phyloP scores from a whole-genome alignment of 345 rosid genomes.

The Pistacia vera region DNA sequence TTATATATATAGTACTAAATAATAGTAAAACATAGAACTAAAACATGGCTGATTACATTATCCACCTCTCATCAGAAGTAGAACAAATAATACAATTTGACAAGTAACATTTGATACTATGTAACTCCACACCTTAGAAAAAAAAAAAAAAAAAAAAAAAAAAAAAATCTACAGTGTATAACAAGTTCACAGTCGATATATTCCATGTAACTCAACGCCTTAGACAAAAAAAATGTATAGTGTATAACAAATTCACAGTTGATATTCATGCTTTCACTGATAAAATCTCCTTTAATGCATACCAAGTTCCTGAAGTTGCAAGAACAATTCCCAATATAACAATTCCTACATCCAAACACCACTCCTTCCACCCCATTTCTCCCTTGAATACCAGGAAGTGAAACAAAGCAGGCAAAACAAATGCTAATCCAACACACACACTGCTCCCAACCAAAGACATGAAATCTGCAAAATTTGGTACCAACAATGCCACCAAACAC shows the following conservation, averaged over 20 bases:
- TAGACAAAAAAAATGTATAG: too few relatives aligned
- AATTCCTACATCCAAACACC: slow-evolving; percentile 58
- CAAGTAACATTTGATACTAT: too few relatives aligned
- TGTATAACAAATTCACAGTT: not conserved
- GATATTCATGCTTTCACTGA: slow-evolving; percentile 19
- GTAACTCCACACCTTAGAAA: too few relatives aligned
- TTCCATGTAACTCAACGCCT: too few relatives aligned
- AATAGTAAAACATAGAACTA: too few relatives aligned
- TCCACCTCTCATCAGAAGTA: too few relatives aligned
- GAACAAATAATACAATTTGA: too few relatives aligned
- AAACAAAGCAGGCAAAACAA: slow-evolving; percentile 77
- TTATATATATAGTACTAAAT: too few relatives aligned
- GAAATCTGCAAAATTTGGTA: slow-evolving; percentile 89
- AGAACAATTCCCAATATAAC: slow-evolving; percentile 53
- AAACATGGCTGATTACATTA: too few relatives aligned
- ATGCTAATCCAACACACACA: slow-evolving; percentile 76
- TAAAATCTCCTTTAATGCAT: slow-evolving; percentile 65
- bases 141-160: too few relatives aligned
- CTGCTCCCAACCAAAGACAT: slow-evolving; percentile 90
- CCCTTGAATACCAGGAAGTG: slow-evolving; percentile 85
- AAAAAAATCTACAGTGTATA: too few relatives aligned
- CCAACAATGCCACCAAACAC: slow-evolving; percentile 63
- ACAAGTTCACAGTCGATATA: too few relatives aligned
- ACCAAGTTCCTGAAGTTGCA: slow-evolving; percentile 81
- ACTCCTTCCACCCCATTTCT: slow-evolving; percentile 65